These are phyloP conservation scores for Sclerotinia trifoliorum DNA, from an alignment of 2,329 filamentous ascomycete species.

Conservation along the genomic window DNA sequence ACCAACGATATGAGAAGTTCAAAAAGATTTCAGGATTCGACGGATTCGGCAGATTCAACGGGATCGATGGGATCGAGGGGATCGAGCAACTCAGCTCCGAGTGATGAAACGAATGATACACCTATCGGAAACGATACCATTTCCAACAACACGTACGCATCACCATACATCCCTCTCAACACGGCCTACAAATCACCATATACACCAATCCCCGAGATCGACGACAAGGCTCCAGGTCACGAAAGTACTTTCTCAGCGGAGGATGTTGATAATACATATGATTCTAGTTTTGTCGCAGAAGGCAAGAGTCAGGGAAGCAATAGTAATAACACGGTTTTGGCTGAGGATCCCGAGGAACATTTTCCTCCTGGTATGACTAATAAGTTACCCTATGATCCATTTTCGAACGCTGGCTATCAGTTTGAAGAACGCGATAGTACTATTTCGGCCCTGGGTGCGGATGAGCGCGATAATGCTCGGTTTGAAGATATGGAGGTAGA, in stretches of 20 bases:
- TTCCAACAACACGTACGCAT: not conserved
- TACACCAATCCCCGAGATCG: not conserved
- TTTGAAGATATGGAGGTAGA: conserved; percentile 32
- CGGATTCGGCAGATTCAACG: not conserved
- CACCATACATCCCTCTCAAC: not conserved
- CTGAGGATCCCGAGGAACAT: too few species aligned
- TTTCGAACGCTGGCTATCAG: too few species aligned
- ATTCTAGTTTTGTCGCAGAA: not conserved
- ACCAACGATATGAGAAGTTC: not conserved
- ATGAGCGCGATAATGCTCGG: too few species aligned
- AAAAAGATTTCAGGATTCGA: not conserved
- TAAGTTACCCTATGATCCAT: too few species aligned
- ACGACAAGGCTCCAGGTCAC: rapidly evolving
- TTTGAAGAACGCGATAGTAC: too few species aligned
- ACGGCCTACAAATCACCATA: not conserved
- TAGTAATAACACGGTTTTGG: not conserved
- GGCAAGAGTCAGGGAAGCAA: not conserved
- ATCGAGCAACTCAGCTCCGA: not conserved
- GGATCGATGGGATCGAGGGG: not conserved
- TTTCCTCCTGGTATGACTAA: too few species aligned
- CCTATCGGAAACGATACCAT: not conserved
- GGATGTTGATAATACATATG: not conserved
- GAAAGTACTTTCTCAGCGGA: not conserved
- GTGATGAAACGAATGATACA: not conserved
- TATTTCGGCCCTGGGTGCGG: too few species aligned